A percentile compares a stretch with the other conserved stretches of the same genome.
phyloP scores from a whole-genome alignment of 345 rosid genomes.

The Dipteronia dyeriana region DNA sequence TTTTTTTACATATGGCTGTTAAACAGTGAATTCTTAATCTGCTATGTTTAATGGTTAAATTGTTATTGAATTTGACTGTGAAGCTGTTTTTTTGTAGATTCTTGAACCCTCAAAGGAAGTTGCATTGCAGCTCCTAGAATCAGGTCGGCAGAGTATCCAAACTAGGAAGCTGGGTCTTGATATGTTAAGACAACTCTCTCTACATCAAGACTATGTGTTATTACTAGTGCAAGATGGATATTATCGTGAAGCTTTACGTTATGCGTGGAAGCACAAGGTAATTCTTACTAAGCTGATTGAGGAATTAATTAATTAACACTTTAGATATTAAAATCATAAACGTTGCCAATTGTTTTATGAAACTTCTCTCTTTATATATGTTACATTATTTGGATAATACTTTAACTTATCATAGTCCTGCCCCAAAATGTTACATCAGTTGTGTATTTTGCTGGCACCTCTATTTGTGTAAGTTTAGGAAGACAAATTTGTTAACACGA shows the following conservation, averaged over 20 bases:
- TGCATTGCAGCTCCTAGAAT: conserved; percentile 83
- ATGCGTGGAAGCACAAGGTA: conserved; percentile 89
- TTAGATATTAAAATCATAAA: background rate
- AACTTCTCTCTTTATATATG: background rate
- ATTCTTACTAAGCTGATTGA: conserved; percentile 4
- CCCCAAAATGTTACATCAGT: background rate
- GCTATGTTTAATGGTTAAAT: background rate
- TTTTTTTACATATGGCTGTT: conserved; percentile 6
- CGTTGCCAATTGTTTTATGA: background rate
- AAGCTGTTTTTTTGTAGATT: conserved; percentile 50
- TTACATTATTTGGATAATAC: no score
- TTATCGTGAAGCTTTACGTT: conserved; percentile 87
- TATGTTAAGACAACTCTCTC: conserved; percentile 88
- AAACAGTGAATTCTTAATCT: background rate
- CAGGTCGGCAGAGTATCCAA: conserved; percentile 65
- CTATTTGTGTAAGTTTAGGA: background rate
- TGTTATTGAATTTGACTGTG: conserved; percentile 13
- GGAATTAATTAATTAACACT: background rate
- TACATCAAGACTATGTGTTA: conserved; percentile 80
- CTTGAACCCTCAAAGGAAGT: conserved; percentile 96
- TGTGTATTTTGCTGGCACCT: background rate
- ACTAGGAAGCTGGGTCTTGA: conserved; percentile 88
- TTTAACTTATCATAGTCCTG: background rate
- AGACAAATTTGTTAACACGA: background rate
- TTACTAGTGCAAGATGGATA: conserved; percentile 84